phyloP scores from a whole-genome alignment of 1,139 yeast species.

The Nadsonia starkeyi-henricii region DNA sequence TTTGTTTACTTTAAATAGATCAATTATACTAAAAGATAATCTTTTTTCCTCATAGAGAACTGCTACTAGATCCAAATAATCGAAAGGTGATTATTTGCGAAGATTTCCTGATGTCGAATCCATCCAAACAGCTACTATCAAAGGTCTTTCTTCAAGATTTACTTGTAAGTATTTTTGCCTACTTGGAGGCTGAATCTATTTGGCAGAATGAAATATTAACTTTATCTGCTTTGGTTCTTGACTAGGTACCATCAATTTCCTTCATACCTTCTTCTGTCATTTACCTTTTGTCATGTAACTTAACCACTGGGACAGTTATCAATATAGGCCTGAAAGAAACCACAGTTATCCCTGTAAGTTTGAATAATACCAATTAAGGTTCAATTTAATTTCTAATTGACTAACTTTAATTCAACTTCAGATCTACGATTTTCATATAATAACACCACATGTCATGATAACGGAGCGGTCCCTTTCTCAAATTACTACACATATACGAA shows the following conservation, averaged over 20 bases:
- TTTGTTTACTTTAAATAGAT: background rate
- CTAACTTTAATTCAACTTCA: background rate
- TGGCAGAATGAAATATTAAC: too few relatives aligned
- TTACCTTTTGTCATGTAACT: background rate
- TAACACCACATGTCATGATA: background rate
- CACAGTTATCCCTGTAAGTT: background rate
- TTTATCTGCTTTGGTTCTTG: background rate
- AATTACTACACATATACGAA: background rate
- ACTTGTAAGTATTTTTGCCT: background rate
- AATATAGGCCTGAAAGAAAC: constrained; percentile 2
- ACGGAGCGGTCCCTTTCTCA: background rate
- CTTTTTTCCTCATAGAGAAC: background rate
- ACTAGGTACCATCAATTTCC: background rate
- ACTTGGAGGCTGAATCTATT: background rate
- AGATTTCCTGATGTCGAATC: background rate
- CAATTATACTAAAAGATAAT: background rate
- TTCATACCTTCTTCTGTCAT: background rate
- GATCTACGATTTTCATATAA: background rate
- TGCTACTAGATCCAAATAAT: background rate
- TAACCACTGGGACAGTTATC: background rate
- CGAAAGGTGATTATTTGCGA: background rate
- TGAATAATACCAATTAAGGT: too few relatives aligned
- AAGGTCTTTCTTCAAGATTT: background rate
- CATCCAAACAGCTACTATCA: background rate
- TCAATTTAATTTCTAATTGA: too few relatives aligned